phyloP scores from a whole-genome alignment of 371 early-diverging fungal genomes.

The Coemansia sp. region DNA sequence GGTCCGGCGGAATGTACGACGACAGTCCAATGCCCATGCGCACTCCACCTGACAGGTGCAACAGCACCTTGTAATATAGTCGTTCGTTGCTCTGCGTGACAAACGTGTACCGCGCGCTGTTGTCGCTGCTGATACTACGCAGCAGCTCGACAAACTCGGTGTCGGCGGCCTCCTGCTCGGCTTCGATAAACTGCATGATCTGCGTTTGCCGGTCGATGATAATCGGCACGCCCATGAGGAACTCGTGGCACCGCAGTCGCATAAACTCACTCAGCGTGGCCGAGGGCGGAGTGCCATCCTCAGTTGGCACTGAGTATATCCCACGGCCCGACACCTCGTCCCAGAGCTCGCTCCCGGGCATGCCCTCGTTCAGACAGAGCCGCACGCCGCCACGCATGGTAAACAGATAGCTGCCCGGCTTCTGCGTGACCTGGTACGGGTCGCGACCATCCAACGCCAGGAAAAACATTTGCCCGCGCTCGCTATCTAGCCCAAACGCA shows the following conservation, averaged over 20 bases:
- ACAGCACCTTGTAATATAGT: constrained; percentile 47
- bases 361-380: constrained; percentile 49
- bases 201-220: constrained; percentile 39
- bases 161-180: constrained; percentile 1
- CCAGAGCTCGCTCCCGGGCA: constrained; percentile 44
- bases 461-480: constrained; percentile 51
- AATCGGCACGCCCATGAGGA: constrained; percentile 50
- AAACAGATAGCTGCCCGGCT: constrained; percentile 50
- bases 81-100: constrained; percentile 31
- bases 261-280: constrained; percentile 45
- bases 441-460: constrained; percentile 50
- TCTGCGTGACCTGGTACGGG: constrained; percentile 47
- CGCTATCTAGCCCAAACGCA: constrained; percentile 15
- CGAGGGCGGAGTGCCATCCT: constrained; percentile 30
- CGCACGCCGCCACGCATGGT: constrained; percentile 54
- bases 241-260: constrained; percentile 48
- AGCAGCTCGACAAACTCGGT: constrained; percentile 10
- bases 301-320: constrained; percentile 41
- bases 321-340: constrained; percentile 39
- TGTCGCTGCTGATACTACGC: constrained; percentile 26
- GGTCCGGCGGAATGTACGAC: constrained; percentile 40
- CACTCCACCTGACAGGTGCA: constrained; percentile 49
- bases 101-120: constrained; percentile 41
- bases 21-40: constrained; percentile 51
- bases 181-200: constrained; percentile 26